Percentiles rank a stretch among this genome's conserved stretches.
These are phyloP conservation scores for Porodaedalea pini DNA, from an alignment of 1,284 basidiomycete genomes.

Conservation along the genomic window DNA sequence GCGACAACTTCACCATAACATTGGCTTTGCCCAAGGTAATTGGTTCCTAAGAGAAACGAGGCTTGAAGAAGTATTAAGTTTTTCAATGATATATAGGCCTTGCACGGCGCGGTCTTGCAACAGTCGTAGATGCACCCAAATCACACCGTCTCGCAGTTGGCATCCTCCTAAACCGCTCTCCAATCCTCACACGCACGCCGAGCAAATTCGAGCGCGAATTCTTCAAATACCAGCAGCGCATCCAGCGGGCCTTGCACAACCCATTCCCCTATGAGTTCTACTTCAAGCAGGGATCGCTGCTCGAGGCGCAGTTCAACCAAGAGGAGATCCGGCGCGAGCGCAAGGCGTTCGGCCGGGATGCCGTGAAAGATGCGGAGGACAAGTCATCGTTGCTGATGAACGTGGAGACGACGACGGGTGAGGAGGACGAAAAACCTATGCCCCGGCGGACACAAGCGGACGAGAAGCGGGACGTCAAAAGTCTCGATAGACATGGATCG, in stretches of 20 bases:
- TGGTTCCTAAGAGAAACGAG: neutral
- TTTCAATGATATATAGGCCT: slow-evolving; percentile 1
- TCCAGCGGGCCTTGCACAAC: slow-evolving; percentile 83
- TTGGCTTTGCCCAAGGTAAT: slow-evolving; percentile 8
- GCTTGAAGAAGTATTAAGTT: neutral
- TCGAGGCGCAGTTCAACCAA: slow-evolving; percentile 77
- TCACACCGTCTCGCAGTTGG: slow-evolving; percentile 22
- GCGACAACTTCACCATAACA: slow-evolving; percentile 9
- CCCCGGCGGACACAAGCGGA: slow-evolving; percentile 64
- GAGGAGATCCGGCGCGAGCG: slow-evolving; percentile 71
- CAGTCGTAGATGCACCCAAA: slow-evolving; percentile 16
- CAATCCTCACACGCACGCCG: slow-evolving; percentile 75
- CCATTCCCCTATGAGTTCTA: slow-evolving; percentile 91
- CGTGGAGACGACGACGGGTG: slow-evolving; percentile 34
- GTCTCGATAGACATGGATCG: slow-evolving; percentile 78
- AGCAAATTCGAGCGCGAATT: slow-evolving; percentile 81
- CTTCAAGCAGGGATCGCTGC: slow-evolving; percentile 89
- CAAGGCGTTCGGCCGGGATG: slow-evolving; percentile 63
- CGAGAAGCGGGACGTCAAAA: slow-evolving; percentile 56
- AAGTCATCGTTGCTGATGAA: slow-evolving; percentile 36
- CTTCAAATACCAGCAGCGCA: slow-evolving; percentile 80
- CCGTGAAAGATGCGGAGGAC: slow-evolving; percentile 57
- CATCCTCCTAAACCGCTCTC: slow-evolving; percentile 83
- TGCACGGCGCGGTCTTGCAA: slow-evolving; percentile 15
- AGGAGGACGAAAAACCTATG: slow-evolving; percentile 61